Percentiles rank a stretch among this genome's conserved stretches.
Evolutionary conservation across 2,329 filamentous ascomycete genomes (phyloP).

Genomic region (Pseudonectria buxi): DNA sequence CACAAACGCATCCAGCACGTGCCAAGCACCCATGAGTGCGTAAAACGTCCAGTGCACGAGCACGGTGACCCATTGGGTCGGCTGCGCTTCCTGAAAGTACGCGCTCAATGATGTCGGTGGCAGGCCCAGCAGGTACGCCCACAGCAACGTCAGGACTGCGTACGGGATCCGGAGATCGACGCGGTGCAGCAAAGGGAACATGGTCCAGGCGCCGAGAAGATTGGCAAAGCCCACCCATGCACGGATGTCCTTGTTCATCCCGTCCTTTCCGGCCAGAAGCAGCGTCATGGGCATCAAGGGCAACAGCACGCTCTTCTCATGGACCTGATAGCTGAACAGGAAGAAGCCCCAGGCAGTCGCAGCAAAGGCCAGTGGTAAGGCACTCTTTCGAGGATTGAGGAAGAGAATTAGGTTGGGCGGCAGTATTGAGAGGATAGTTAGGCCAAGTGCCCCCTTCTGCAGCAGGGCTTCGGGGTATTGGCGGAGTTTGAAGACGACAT

Average conservation of each 20-base stretch:
- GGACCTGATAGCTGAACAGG: constrained; percentile 94
- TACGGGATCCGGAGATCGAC: constrained; percentile 84
- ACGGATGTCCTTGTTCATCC: constrained; percentile 67
- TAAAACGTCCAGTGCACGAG: constrained; percentile 74
- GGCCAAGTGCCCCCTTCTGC: constrained; percentile 65
- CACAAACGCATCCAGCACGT: constrained; percentile 64
- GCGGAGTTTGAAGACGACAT: constrained; percentile 82
- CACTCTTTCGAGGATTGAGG: constrained; percentile 65
- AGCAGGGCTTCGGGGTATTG: constrained; percentile 64
- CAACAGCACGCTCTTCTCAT: constrained; percentile 93
- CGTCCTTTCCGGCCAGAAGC: constrained; percentile 70
- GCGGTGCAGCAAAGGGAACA: constrained; percentile 82
- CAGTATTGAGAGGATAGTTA: constrained; percentile 69
- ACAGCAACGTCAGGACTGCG: constrained; percentile 73
- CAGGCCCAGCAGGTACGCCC: constrained; percentile 85
- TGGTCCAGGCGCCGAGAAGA: constrained; percentile 80
- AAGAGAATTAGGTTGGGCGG: constrained; percentile 77
- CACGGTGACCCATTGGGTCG: constrained; percentile 47
- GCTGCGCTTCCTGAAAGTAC: constrained; percentile 50
- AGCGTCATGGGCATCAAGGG: constrained; percentile 91
- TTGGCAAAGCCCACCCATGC: constrained; percentile 98
- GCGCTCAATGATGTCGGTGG: constrained; percentile 68
- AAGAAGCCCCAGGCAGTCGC: constrained; percentile 95
- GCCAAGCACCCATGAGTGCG: constrained; percentile 70
- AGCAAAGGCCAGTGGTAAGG: constrained; percentile 74